phyloP scores from a whole-genome alignment of 352 stramenopile species.

The Blastocystis hominis region DNA sequence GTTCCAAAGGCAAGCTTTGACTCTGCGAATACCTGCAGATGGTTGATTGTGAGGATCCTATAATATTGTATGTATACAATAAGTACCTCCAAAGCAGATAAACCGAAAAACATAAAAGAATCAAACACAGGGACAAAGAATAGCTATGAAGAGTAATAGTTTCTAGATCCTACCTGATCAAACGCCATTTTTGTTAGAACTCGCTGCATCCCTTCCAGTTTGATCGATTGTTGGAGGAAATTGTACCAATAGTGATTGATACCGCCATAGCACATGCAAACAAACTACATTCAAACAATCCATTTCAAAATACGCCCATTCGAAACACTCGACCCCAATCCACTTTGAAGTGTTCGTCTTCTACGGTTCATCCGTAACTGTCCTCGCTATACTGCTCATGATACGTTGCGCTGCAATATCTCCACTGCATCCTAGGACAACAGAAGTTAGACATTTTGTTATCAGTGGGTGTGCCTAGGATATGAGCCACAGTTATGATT shows the following conservation, averaged over 20 bases:
- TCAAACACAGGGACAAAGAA: conserved; percentile 50
- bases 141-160: background rate
- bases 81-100: conserved; percentile 38
- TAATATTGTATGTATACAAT: background rate
- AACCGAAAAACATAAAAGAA: conserved; percentile 7
- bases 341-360: conserved; percentile 39
- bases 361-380: background rate
- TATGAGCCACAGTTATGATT: background rate
- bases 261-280: conserved; percentile 41
- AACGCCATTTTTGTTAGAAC: conserved; percentile 48
- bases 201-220: conserved; percentile 29
- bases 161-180: background rate
- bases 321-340: conserved; percentile 23
- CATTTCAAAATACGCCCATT: background rate
- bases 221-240: conserved; percentile 21
- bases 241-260: conserved; percentile 54
- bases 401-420: conserved; percentile 51
- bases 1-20: conserved; percentile 42
- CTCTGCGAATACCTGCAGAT: conserved; percentile 37
- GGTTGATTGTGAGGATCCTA: conserved; percentile 50
- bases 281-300: conserved; percentile 3
- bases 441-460: conserved; percentile 31
- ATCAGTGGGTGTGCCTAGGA: conserved; percentile 26
- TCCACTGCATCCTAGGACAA: conserved; percentile 1
- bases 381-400: background rate